phyloP scores from a whole-genome alignment of 2,329 filamentous ascomycete genomes.

The Grosmannia penicillata region DNA sequence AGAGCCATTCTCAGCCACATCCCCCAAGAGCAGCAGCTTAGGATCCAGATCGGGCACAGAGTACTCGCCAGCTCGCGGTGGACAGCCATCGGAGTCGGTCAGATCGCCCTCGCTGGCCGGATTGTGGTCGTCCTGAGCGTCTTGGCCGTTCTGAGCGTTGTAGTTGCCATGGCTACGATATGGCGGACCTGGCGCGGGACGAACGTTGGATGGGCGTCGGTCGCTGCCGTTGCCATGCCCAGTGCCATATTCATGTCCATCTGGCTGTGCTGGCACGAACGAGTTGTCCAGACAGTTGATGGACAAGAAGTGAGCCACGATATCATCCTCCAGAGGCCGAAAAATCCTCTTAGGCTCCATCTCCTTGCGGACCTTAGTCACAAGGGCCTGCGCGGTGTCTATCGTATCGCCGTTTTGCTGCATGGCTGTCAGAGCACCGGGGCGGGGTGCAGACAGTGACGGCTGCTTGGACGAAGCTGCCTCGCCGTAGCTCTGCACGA shows the following conservation, averaged over 20 bases:
- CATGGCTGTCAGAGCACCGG: too few species aligned
- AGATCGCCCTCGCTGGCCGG: background rate
- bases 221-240: too few species aligned
- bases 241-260: too few species aligned
- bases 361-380: background rate
- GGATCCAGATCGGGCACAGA: conserved; percentile 50
- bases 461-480: too few species aligned
- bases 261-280: conserved; percentile 28
- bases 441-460: too few species aligned
- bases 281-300: conserved; percentile 63
- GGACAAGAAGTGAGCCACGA: conserved; percentile 52
- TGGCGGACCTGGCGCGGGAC: too few species aligned
- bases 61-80: background rate
- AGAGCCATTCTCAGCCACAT: conserved; percentile 65
- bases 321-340: conserved; percentile 62
- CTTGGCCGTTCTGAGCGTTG: too few species aligned
- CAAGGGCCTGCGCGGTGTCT: background rate
- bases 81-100: conserved; percentile 14
- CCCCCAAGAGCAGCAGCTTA: conserved; percentile 63
- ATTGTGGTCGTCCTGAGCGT: too few species aligned
- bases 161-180: too few species aligned
- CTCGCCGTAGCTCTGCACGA: too few species aligned
- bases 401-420: too few species aligned
- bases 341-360: conserved; percentile 48
- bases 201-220: too few species aligned